phyloP scores from a whole-genome alignment of 23 red algal species.

The Gracilaria caudata region DNA sequence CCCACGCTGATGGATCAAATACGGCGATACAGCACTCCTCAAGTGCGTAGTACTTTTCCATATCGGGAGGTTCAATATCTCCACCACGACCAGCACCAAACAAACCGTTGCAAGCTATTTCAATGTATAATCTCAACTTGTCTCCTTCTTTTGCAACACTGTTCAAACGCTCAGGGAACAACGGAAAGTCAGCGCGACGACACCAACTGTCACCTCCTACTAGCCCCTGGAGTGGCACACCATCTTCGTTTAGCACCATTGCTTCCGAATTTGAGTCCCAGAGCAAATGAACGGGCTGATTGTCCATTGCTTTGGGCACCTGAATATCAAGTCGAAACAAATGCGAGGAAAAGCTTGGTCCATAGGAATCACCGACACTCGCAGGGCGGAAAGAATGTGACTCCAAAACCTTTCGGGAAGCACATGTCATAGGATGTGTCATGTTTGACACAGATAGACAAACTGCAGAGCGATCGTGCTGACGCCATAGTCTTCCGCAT shows the following conservation, averaged over 20 bases:
- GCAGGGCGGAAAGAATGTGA: constrained; percentile 41
- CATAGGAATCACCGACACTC: constrained; percentile 65
- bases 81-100: constrained; percentile 87
- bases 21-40: constrained; percentile 61
- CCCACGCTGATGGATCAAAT: constrained; percentile 67
- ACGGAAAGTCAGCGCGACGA: constrained; percentile 59
- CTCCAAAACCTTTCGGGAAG: constrained; percentile 16
- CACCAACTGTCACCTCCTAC: constrained; percentile 66
- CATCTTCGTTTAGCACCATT: constrained; percentile 60
- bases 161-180: constrained; percentile 31
- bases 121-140: constrained; percentile 59
- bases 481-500: constrained; percentile 34
- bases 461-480: constrained; percentile 46
- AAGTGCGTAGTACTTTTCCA: constrained; percentile 56
- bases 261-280: constrained; percentile 87
- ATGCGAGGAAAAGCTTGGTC: constrained; percentile 77
- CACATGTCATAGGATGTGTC: not conserved
- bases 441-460: constrained; percentile 30
- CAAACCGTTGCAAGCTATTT: constrained; percentile 89
- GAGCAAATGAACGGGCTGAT: constrained; percentile 53
- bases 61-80: constrained; percentile 80
- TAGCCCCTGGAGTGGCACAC: constrained; percentile 63
- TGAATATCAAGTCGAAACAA: constrained; percentile 64
- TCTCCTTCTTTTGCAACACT: constrained; percentile 40
- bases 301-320: constrained; percentile 48